Base-by-base conservation (phyloP, 2,329 filamentous ascomycete genomes). In the Teratosphaeria destructans region DNA sequence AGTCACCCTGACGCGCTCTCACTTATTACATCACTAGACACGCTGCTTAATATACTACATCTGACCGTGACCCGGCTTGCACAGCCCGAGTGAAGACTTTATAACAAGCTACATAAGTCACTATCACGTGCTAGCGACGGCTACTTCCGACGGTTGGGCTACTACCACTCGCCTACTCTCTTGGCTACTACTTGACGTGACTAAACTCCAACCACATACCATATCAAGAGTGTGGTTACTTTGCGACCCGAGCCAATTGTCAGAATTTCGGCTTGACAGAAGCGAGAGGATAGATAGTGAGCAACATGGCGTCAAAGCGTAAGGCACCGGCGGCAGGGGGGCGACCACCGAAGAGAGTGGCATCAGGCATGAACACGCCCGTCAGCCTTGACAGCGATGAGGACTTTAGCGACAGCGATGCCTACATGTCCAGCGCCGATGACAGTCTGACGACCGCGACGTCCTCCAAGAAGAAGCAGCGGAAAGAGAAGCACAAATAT, bases 341-440 rank as follows among this genome's bases (percentile, higher is more conserved):
- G 26, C 66, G 70, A n/a, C 62, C 71, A n/a, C 59, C 69, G 14
- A 75, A 75, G 64, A 65, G 74, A 59, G 65, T 70, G 34, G 74
- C 73, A 52, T 75, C 74, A 64, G 74, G 74, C 63, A 66, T 70
- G 54, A 68, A 67, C 57, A 73, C 79, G 68, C 76, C 71, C 66
- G 72, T 72, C 66, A 76, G 69, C 73, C 77, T 80, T 60, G 75
- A 72, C 57, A 84, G 81, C 71, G 79, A 80, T 64, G 82, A 83
- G n/a, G 82, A 84, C 64, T 85, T 81, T 70, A 81, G 80, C 27
- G 79, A 79, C 54, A 66, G 64, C 37, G 63, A 64, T 29, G 69
- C 59, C 34, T 64, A 67, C 26, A 65, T 68, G 26, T 64, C 61
- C 58, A 58, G 60, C 37, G 66, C 67, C 27, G 55, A 53, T 12